Base-by-base conservation (phyloP, 306 rosid species). In the Adenanthera pavonina region DNA sequence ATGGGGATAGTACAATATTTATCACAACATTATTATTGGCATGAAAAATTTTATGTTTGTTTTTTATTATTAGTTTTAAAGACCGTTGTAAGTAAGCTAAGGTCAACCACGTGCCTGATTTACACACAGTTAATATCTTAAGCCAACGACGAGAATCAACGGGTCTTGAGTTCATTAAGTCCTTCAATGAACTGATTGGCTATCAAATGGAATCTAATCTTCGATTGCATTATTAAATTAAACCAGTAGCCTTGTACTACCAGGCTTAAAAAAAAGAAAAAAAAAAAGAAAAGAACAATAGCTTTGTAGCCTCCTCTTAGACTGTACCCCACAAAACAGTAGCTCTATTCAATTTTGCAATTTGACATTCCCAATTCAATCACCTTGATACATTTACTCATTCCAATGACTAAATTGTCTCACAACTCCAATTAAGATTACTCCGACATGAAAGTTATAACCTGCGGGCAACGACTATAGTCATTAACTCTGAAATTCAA, bases 131-230 rank as follows among this genome's bases (percentile, higher is more conserved):
- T 76, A 12, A 30, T 7, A 56, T 56, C 73, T 46, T 82, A 68
- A 81, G 51, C 33, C 16, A 81, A 48, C 47, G 2, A 48, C 10
- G 48, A 47, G 25, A 52, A 52, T 44, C 56, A 51, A 36, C 19
- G 72, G 16, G 34, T 25, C 47, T 51, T 73, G 7, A 77, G 52
- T 77, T 83, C 83, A 70, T 62, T 70, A 43, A 38, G 35, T 59
- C 46, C 65, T 60, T 72, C n/a, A 76, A 72, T 83, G 74, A 43
- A 46, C 52, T 57, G 68, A 76, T 83, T 70, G 35, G 53, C 56
- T 74, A 59, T 2, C 71, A 47, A 12, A 81, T 82, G 78, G 84
- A 84, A 81, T 87, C 81, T 69, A 60, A 25, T 73, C 16, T 79
- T 76, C 65, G 40, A 46, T 74, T 74, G 61, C 73, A 82, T 80